phyloP scores from a whole-genome alignment of 2,329 filamentous ascomycete species.

The Alternaria sp. region DNA sequence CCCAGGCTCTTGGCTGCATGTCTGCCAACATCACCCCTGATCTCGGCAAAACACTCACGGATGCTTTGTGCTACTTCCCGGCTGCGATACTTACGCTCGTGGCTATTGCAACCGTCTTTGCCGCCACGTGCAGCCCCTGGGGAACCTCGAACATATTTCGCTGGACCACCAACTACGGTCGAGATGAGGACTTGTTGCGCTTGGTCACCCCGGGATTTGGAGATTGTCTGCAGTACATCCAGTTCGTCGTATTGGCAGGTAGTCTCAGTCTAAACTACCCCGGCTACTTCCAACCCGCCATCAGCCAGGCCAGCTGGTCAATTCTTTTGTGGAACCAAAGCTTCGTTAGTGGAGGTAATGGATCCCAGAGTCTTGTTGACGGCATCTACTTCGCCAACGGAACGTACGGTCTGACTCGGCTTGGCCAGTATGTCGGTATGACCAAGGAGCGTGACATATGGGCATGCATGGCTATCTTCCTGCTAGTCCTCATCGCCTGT shows the following conservation, averaged over 20 bases:
- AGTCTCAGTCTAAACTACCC: constrained; percentile 87
- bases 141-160: constrained; percentile 88
- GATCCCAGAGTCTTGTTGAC: constrained; percentile 75
- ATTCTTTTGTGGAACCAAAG: constrained; percentile 92
- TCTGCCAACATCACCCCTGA: constrained; percentile 85
- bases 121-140: constrained; percentile 92
- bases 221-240: constrained; percentile 96
- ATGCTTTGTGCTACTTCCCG: constrained; percentile 78
- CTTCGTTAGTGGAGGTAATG: constrained; percentile 75
- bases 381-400: constrained; percentile 86
- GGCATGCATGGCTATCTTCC: constrained; percentile 93
- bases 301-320: constrained; percentile 90
- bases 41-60: constrained; percentile 73
- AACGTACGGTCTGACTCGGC: constrained; percentile 78
- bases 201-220: constrained; percentile 96
- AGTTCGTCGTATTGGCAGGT: constrained; percentile 90
- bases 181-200: constrained; percentile 89
- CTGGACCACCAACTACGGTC: constrained; percentile 98
- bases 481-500: constrained; percentile 76
- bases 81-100: constrained; percentile 80
- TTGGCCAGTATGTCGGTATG: constrained; percentile 87
- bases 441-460: constrained; percentile 80
- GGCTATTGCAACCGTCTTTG: constrained; percentile 81
- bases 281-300: constrained; percentile 90
- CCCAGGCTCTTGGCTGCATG: constrained; percentile 78